Percentiles rank a stretch among this genome's conserved stretches.
These are phyloP conservation scores for Melastoma malabathricum DNA, from an alignment of 345 rosid genomes.

Conservation along the genomic window DNA sequence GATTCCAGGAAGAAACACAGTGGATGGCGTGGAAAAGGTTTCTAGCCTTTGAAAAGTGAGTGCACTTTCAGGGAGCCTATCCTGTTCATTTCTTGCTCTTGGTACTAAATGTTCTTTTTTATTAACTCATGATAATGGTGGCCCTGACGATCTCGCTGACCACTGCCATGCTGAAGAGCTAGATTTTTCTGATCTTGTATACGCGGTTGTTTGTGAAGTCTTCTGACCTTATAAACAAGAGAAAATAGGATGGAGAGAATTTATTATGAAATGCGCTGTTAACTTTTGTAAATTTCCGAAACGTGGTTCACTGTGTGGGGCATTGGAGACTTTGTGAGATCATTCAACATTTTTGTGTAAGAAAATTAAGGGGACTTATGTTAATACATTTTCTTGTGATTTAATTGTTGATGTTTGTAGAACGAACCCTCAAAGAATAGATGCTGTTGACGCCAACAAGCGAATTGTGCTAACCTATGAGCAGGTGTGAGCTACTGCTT, in stretches of 20 bases:
- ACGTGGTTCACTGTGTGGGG: too few species aligned
- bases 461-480: slow-evolving; percentile 75
- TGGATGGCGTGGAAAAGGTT: slow-evolving; percentile 94
- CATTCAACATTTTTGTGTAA: too few species aligned
- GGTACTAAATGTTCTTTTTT: neutral
- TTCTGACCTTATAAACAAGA: too few species aligned
- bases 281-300: too few species aligned
- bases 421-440: slow-evolving; percentile 95
- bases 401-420: slow-evolving; percentile 27
- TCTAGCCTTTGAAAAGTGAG: slow-evolving; percentile 82
- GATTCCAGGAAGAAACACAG: slow-evolving; percentile 68
- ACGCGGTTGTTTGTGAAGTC: too few species aligned
- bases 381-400: neutral
- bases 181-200: too few species aligned
- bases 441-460: slow-evolving; percentile 55
- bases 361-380: too few species aligned
- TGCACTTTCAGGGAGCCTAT: neutral
- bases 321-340: too few species aligned
- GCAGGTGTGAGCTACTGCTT: slow-evolving; percentile 42
- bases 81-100: neutral
- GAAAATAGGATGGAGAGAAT: too few species aligned
- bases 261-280: too few species aligned
- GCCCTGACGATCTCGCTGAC: too few species aligned
- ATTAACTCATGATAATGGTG: neutral
- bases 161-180: too few species aligned